A percentile compares a stretch with the other conserved stretches of the same genome.
These are phyloP conservation scores for Atalantia buxifolia DNA, from an alignment of 345 rosid species.

Conservation along the genomic window DNA sequence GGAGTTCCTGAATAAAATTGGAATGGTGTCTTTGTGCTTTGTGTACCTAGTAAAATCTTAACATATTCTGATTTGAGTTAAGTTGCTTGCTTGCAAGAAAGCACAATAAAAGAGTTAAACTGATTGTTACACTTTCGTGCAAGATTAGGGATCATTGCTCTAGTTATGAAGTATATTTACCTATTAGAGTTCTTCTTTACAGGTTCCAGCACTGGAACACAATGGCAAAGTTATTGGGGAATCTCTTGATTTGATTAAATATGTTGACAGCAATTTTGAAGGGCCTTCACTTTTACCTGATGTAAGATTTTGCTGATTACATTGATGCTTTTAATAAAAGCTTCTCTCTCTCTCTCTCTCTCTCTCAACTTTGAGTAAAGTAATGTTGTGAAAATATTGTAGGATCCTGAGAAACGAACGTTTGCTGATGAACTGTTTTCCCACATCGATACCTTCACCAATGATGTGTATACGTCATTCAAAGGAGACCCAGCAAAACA, in stretches of 20 bases:
- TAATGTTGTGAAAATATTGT: conserved; percentile 14
- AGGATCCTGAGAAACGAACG: conserved; percentile 69
- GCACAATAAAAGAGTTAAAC: neutral
- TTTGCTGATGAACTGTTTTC: conserved; percentile 63
- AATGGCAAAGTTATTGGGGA: conserved; percentile 83
- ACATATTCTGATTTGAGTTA: too few species aligned
- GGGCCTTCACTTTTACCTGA: conserved; percentile 71
- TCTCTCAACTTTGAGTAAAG: neutral
- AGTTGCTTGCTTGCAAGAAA: too few species aligned
- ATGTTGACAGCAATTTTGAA: conserved; percentile 75
- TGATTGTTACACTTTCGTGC: neutral
- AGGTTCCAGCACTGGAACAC: conserved; percentile 95
- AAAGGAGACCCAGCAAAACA: conserved; percentile 60
- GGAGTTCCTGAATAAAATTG: too few species aligned
- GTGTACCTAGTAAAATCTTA: too few species aligned
- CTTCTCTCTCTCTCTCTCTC: neutral
- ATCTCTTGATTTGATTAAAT: conserved; percentile 78
- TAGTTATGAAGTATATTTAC: neutral
- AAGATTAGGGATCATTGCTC: neutral
- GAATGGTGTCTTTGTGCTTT: too few species aligned
- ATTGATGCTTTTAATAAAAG: neutral
- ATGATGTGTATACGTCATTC: conserved; percentile 39
- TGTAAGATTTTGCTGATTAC: conserved; percentile 30
- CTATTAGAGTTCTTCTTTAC: neutral
- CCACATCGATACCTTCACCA: conserved; percentile 51